Evolutionary conservation across 2,329 filamentous ascomycete genomes (phyloP).

Genomic region (Arthroderma uncinatum): DNA sequence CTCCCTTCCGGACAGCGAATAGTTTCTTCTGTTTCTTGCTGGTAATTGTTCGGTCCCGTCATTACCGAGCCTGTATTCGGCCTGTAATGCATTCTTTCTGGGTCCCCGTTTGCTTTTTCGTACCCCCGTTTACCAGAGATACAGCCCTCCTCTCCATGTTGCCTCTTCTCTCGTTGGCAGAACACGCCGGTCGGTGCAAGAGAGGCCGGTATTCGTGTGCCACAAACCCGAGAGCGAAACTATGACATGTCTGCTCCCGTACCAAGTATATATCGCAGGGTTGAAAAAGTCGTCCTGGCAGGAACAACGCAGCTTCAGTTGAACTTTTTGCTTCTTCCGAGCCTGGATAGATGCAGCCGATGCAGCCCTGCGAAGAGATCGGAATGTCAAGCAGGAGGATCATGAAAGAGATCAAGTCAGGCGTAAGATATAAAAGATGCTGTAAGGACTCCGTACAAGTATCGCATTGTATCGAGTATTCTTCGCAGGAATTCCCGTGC

Average conservation of each 20-base stretch:
- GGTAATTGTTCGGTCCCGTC: neutral
- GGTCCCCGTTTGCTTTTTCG: neutral
- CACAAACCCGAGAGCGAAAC: conserved; percentile 2
- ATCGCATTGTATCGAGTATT: neutral
- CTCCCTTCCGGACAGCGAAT: neutral
- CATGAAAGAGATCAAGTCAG: neutral
- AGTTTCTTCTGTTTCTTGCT: neutral
- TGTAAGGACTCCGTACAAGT: neutral
- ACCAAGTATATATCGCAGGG: neutral
- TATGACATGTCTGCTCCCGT: neutral
- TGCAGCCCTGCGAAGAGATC: too few relatives aligned
- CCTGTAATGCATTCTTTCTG: neutral
- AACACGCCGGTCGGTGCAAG: conserved; percentile 3
- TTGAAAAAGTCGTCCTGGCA: too few relatives aligned
- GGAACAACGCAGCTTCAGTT: too few relatives aligned
- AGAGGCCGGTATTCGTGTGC: conserved; percentile 5
- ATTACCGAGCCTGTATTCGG: conserved; percentile 2
- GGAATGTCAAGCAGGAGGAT: too few relatives aligned
- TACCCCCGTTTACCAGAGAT: neutral
- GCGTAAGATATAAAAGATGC: neutral
- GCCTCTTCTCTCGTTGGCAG: neutral
- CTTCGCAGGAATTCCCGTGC: neutral
- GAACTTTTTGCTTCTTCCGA: too few relatives aligned
- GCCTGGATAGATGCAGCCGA: too few relatives aligned
- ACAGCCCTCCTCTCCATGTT: neutral